These are phyloP conservation scores for Colletotrichum musae DNA, from an alignment of 2,329 filamentous ascomycete species.

Conservation along the genomic window DNA sequence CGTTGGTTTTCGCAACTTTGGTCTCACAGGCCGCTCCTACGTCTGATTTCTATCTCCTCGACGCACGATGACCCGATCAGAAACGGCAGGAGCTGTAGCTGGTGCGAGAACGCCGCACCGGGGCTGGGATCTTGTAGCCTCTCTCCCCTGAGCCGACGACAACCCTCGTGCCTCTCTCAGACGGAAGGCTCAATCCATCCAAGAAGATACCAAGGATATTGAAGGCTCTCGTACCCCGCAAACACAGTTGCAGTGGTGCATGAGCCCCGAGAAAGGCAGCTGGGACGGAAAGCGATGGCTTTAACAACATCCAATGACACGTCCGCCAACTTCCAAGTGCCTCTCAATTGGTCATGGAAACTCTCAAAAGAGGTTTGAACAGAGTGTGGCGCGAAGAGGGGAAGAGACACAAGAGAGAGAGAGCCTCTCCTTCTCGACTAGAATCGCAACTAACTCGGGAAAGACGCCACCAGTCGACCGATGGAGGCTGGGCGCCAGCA, in stretches of 20 bases:
- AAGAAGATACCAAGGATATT: no score
- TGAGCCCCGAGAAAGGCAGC: background rate
- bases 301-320: no score
- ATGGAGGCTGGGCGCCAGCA: background rate
- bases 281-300: background rate
- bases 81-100: constrained; percentile 1
- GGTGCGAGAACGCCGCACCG: background rate
- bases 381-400: background rate
- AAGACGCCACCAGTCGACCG: background rate
- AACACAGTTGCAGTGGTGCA: constrained; percentile 17
- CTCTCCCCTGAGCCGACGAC: background rate
- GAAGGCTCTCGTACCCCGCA: constrained; percentile 14
- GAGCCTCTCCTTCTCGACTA: background rate
- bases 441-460: background rate
- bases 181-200: background rate
- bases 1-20: background rate
- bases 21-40: background rate
- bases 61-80: background rate
- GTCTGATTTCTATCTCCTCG: background rate
- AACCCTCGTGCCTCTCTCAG: background rate
- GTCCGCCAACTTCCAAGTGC: background rate
- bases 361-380: background rate
- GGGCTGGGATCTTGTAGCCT: background rate
- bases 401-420: background rate
- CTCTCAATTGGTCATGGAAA: background rate